Evolutionary conservation across 805 yeast genomes (phyloP).

Genomic region (Yarrowia osloensis): DNA sequence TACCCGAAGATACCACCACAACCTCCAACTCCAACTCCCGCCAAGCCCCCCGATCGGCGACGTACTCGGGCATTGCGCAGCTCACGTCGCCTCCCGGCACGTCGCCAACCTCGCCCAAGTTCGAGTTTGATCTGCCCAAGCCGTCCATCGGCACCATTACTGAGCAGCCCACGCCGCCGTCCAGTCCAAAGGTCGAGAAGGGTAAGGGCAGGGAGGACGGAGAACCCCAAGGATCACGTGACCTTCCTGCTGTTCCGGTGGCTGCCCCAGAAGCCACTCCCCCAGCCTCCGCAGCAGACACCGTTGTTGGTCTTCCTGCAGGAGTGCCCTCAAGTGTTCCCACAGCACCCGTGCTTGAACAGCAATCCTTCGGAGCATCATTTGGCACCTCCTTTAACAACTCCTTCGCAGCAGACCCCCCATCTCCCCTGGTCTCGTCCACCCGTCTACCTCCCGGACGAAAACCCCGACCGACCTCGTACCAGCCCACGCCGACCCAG

Average conservation of each 20-base stretch:
- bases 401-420: neutral
- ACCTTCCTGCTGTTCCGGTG: neutral
- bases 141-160: conserved; percentile 26
- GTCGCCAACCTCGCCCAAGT: conserved; percentile 10
- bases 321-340: too few relatives aligned
- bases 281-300: neutral
- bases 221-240: neutral
- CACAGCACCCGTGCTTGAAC: neutral
- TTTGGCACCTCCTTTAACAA: neutral
- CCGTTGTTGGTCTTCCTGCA: too few relatives aligned
- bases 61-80: conserved; percentile 8
- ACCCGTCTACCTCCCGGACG: conserved; percentile 33
- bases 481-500: conserved; percentile 39
- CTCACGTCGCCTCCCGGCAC: neutral
- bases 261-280: neutral
- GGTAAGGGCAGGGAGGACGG: neutral
- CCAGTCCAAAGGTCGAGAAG: conserved; percentile 7
- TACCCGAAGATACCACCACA: conserved; percentile 8
- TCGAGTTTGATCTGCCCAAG: conserved; percentile 10
- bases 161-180: conserved; percentile 33
- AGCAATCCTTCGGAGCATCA: neutral
- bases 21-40: neutral
- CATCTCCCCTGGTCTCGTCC: conserved; percentile 4
- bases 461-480: conserved; percentile 46
- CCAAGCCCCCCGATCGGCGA: conserved; percentile 5